Evolutionary conservation across 1,284 basidiomycete genomes (phyloP), one percentile per base, ranked within the genome.

Genomic region (Puccinia coronata): DNA sequence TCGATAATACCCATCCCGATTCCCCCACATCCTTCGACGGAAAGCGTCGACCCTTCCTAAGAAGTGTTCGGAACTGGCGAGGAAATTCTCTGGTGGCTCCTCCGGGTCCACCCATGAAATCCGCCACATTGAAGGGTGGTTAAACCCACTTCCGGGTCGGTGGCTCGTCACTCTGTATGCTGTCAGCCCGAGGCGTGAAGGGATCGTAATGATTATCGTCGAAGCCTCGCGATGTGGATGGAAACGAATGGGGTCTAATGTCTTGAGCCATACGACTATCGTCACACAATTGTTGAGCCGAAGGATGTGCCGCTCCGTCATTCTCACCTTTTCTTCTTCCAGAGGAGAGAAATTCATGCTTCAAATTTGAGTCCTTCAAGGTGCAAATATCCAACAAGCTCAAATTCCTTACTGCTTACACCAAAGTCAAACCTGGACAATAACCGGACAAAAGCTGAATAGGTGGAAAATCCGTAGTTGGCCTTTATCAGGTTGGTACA

Each of bases 71-170:
- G 43, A 70, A 11, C 47, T 70, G 4, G 34, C n/a, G 20, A 41
- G 47, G 36, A 11, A 39, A 63, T 63, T 63, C 41, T 63, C 61
- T 16, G 67, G 41, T 20, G 28, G 11, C 16, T 70, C 67, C 16
- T 70, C 67, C 28, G 41, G 67, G 34, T 70, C 20, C 67, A 18
- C 67, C 67, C 67, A 70, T 9, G 67, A 70, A 31, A 70, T 47
- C 9, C 67, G 12, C 16, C 31, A 63, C 36, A 31, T 63, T 11
- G 41, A 41, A 34, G 43, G 47, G 20, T 39, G 67, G n/a, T 47
- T 1, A 36, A 20, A 34, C 25, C 20, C 36, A 2, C 4, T 14
- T 47, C 43, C 23, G 11, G 16, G 28, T 5, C 47, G 16, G 28
- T 25, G 43, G 28, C 47, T 70, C 20, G n/a, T 51, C 67, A 70